Percentiles rank a stretch among this genome's conserved stretches.
Evolutionary conservation across 352 stramenopile species (phyloP).

Genomic region (Elongisporangium prolatum): DNA sequence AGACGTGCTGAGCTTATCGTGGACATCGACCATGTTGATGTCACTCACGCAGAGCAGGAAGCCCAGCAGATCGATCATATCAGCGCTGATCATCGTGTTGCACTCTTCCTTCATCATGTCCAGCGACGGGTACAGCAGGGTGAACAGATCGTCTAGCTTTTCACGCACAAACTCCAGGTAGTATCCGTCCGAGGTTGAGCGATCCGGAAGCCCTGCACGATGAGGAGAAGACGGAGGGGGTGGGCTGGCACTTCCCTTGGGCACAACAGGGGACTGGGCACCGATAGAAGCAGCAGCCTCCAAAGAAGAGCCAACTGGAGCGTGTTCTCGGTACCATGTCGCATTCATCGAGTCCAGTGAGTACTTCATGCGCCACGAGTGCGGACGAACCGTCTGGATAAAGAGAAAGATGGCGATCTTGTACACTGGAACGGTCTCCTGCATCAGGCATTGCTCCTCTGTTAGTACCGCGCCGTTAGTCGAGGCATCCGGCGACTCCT

Average conservation of each 20-base stretch:
- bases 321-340: conserved; percentile 74
- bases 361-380: conserved; percentile 71
- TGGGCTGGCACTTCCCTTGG: conserved; percentile 40
- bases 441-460: conserved; percentile 45
- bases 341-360: conserved; percentile 75
- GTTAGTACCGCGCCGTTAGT: conserved; percentile 24
- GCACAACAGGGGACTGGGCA: conserved; percentile 20
- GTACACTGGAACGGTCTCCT: conserved; percentile 59
- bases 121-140: conserved; percentile 57
- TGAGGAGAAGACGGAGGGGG: conserved; percentile 67
- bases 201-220: conserved; percentile 71
- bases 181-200: conserved; percentile 74
- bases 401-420: conserved; percentile 80
- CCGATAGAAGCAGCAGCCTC: conserved; percentile 15
- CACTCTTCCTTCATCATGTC: conserved; percentile 40
- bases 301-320: background rate
- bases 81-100: conserved; percentile 42
- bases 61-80: conserved; percentile 67
- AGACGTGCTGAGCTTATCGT: conserved; percentile 50
- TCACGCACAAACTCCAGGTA: conserved; percentile 77
- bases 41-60: conserved; percentile 67
- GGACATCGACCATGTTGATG: conserved; percentile 38
- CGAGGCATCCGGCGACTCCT: conserved; percentile 16
- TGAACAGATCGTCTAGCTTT: conserved; percentile 74
- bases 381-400: conserved; percentile 73